These are phyloP conservation scores for Aspergillus hancockii DNA, from an alignment of 495 filamentous ascomycete species.

Conservation along the genomic window DNA sequence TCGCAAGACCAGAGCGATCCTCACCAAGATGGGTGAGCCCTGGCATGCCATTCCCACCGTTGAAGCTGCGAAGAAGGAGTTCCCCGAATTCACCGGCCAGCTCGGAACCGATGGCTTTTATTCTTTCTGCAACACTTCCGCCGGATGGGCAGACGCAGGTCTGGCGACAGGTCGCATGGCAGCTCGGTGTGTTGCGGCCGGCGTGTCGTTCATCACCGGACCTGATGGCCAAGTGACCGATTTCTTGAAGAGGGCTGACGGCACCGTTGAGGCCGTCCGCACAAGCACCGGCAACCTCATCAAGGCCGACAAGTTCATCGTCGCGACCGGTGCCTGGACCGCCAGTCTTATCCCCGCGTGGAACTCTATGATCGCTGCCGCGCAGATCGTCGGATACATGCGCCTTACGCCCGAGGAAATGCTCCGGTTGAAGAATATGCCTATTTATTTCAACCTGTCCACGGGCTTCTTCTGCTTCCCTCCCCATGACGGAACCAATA, in stretches of 20 bases:
- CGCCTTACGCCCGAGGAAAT: slow-evolving; percentile 64
- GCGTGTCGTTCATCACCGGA: slow-evolving; percentile 34
- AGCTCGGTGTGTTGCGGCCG: slow-evolving; percentile 28
- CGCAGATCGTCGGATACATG: slow-evolving; percentile 73
- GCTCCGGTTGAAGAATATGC: slow-evolving; percentile 55
- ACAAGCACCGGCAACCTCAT: slow-evolving; percentile 48
- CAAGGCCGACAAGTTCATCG: slow-evolving; percentile 64
- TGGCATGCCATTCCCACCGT: slow-evolving; percentile 36
- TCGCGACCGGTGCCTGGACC: slow-evolving; percentile 86
- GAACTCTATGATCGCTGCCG: slow-evolving; percentile 68
- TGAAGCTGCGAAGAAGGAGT: slow-evolving; percentile 39
- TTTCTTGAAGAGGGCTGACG: slow-evolving; percentile 37
- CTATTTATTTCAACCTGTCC: slow-evolving; percentile 74
- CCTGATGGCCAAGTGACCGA: slow-evolving; percentile 29
- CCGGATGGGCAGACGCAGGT: slow-evolving; percentile 79
- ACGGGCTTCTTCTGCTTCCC: slow-evolving; percentile 79
- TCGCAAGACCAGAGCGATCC: slow-evolving; percentile 37
- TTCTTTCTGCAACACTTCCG: slow-evolving; percentile 69
- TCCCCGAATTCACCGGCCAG: slow-evolving; percentile 44
- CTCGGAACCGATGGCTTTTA: slow-evolving; percentile 52
- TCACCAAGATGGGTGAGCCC: slow-evolving; percentile 38
- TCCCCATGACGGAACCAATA: slow-evolving; percentile 42
- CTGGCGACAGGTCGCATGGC: slow-evolving; percentile 60
- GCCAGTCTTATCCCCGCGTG: slow-evolving; percentile 65
- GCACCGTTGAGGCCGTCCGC: slow-evolving; percentile 22